phyloP scores from a whole-genome alignment of 2,329 filamentous ascomycete genomes.

The Colletotrichum abscissum region DNA sequence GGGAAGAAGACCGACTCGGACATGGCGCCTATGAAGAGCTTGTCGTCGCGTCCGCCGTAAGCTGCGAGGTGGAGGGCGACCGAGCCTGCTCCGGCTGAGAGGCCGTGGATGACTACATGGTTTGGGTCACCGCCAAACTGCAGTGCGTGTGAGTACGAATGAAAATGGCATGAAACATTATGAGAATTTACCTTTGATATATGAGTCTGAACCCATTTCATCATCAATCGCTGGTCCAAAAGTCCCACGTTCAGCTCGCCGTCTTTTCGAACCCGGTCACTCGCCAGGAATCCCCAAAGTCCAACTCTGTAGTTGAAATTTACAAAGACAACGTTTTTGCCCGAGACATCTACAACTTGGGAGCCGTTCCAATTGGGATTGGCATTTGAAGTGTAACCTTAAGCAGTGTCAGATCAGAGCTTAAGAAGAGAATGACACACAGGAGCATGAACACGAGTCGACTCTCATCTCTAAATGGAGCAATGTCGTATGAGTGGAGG shows the following conservation, averaged over 20 bases:
- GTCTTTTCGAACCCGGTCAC: slow-evolving; percentile 62
- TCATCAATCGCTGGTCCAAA: slow-evolving; percentile 69
- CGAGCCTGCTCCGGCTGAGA: slow-evolving; percentile 70
- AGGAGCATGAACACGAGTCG: neutral
- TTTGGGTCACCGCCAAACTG: slow-evolving; percentile 68
- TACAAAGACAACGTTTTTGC: slow-evolving; percentile 62
- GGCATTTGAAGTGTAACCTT: slow-evolving; percentile 58
- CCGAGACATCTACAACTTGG: slow-evolving; percentile 56
- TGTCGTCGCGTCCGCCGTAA: slow-evolving; percentile 56
- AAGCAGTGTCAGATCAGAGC: slow-evolving; percentile 6
- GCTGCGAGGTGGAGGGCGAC: slow-evolving; percentile 64
- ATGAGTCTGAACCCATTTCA: slow-evolving; percentile 71
- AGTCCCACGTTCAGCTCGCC: slow-evolving; percentile 73
- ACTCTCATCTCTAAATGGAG: neutral
- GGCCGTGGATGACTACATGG: slow-evolving; percentile 70
- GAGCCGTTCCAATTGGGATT: slow-evolving; percentile 65
- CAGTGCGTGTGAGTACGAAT: neutral
- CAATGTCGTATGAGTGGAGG: neutral
- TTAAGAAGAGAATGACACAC: neutral
- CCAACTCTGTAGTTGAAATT: slow-evolving; percentile 74
- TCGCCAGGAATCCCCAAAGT: slow-evolving; percentile 70
- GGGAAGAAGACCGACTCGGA: slow-evolving; percentile 63
- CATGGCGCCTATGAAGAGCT: slow-evolving; percentile 58
- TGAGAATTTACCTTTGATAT: slow-evolving; percentile 57
- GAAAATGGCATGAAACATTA: neutral